Conservation (phyloP, 1,139 yeast species). For the Suhomyces bribrorum region DNA sequence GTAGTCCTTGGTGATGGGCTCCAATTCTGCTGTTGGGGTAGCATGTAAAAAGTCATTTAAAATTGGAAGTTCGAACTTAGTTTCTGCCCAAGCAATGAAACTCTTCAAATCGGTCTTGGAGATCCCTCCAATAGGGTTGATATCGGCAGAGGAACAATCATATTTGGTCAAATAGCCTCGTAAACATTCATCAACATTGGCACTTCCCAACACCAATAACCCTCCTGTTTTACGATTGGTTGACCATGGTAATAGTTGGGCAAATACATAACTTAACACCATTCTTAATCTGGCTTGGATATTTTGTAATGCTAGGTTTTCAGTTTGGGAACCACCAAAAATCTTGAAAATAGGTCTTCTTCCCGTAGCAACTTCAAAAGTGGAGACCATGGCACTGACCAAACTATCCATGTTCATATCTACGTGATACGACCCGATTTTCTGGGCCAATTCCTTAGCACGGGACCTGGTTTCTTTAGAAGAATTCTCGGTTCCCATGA, state of each 20-base stretch:
- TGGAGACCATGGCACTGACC: slow-evolving; percentile 68
- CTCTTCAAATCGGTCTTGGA: slow-evolving; percentile 88
- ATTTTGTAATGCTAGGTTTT: slow-evolving; percentile 90
- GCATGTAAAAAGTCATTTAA: slow-evolving; percentile 79
- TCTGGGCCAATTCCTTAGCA: slow-evolving; percentile 73
- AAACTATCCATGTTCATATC: slow-evolving; percentile 89
- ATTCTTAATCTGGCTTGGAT: slow-evolving; percentile 94
- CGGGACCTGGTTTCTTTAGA: slow-evolving; percentile 81
- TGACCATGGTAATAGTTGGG: slow-evolving; percentile 94
- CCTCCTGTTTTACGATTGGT: slow-evolving; percentile 68
- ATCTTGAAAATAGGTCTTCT: slow-evolving; percentile 83
- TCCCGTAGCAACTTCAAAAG: slow-evolving; percentile 90
- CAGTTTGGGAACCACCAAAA: slow-evolving; percentile 90
- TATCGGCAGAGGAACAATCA: slow-evolving; percentile 95
- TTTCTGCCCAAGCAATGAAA: slow-evolving; percentile 79
- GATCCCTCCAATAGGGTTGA: slow-evolving; percentile 96
- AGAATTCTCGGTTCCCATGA: slow-evolving; percentile 95
- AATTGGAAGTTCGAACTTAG: slow-evolving; percentile 71
- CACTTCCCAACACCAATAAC: slow-evolving; percentile 86
- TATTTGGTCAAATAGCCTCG: slow-evolving; percentile 95
- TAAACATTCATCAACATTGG: slow-evolving; percentile 96
- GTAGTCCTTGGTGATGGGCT: slow-evolving; percentile 87
- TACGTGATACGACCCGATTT: slow-evolving; percentile 85
- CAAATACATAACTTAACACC: slow-evolving; percentile 91
- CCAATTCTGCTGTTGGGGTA: slow-evolving; percentile 96